Evolutionary conservation across 306 rosid species (phyloP), one percentile per base, ranked within the genome.

Genomic region (Dryas alaskensis): DNA sequence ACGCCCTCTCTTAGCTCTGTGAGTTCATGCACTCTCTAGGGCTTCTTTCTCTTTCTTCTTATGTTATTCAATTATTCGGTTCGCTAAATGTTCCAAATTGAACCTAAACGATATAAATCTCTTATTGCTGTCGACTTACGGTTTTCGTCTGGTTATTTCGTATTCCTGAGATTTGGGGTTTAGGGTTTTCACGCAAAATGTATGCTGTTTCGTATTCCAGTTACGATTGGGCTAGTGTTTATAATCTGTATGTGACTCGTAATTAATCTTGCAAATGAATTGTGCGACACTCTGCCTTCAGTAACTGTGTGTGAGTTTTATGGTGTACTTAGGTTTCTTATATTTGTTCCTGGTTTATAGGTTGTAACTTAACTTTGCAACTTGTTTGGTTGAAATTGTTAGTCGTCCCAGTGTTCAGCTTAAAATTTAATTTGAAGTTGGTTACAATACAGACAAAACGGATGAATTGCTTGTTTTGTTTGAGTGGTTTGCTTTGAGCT

Each of bases 21-120:
- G 80, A 75, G 80, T 67, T 53, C 16, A 49, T 69, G 31, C 37
- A 31, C 22, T 22, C 51, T 69, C 19, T 58, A 5, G 10, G 37
- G 65, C 16, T 39, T 37, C 42, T 46, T 11, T 14, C 13, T 64
- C 31, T 17, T 48, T 17, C 4, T 65, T 62, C 48, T 25, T 10
- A 27, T n/a, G 69, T 53, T 44, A 55, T 11, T 57, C 4, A 12
- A 51, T 19, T 51, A 5, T 50, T 51, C 2, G 57, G 49, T 69
- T 22, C 2, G 60, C 22, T 22, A 9, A 63, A 64, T 22, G 1
- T 61, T 66, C 51, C 46, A 59, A 58, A 67, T 2, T 77, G 64
- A 69, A 69, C 39, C 5, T 17, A 10, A 25, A 46, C 47, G 46
- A 46, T 7, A 64, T 64, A 64, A 43, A 4, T 47, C 16, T 62